Evolutionary conservation across 805 yeast genomes (phyloP).

Genomic region (Pachysolen tannophilus): DNA sequence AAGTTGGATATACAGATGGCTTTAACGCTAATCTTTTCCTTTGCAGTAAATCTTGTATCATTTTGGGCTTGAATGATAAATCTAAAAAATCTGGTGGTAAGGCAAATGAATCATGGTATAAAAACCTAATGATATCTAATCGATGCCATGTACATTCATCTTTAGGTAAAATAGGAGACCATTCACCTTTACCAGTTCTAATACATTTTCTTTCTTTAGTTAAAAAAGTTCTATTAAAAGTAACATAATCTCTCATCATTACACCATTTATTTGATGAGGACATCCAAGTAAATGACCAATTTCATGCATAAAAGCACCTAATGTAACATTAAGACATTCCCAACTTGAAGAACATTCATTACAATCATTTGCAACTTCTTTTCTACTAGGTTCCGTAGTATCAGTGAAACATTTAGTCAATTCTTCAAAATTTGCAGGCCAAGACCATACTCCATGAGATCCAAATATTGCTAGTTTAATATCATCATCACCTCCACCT

Average conservation of each 20-base stretch:
- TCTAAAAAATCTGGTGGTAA: conserved; percentile 57
- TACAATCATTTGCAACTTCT: conserved; percentile 87
- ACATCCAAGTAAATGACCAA: conserved; percentile 85
- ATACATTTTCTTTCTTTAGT: conserved; percentile 56
- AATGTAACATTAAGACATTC: conserved; percentile 78
- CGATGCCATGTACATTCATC: conserved; percentile 87
- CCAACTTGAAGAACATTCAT: conserved; percentile 83
- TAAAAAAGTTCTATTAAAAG: conserved; percentile 74
- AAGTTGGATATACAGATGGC: conserved; percentile 31
- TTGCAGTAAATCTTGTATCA: conserved; percentile 9
- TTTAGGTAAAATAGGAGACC: conserved; percentile 40
- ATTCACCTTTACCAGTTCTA: conserved; percentile 42
- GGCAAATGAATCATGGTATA: conserved; percentile 74
- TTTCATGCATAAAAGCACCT: conserved; percentile 95
- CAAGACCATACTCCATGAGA: conserved; percentile 87
- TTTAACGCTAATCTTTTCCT: conserved; percentile 21
- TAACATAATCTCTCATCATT: conserved; percentile 80
- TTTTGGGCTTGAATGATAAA: conserved; percentile 25
- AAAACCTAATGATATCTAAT: conserved; percentile 67
- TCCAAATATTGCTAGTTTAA: conserved; percentile 85
- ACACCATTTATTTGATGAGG: conserved; percentile 90
- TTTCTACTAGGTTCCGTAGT: conserved; percentile 49
- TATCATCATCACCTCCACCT: conserved; percentile 73
- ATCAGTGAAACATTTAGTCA: conserved; percentile 65
- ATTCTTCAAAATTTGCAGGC: conserved; percentile 76